These are phyloP conservation scores for Tetrapisispora phaffii DNA, from an alignment of 805 yeast species.

Conservation along the genomic window DNA sequence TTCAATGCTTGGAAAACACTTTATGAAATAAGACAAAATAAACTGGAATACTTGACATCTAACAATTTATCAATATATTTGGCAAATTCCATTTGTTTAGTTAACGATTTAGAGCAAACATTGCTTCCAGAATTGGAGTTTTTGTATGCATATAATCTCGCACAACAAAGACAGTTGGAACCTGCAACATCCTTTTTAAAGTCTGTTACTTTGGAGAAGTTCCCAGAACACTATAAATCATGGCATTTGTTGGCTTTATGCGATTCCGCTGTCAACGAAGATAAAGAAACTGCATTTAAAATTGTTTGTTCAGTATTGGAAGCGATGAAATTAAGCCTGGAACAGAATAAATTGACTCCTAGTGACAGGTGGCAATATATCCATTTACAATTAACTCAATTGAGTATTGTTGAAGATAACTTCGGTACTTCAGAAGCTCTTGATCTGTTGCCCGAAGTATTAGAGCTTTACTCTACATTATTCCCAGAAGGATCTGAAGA, in stretches of 20 bases:
- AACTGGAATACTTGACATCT: slow-evolving; percentile 11
- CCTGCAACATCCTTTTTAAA: slow-evolving; percentile 40
- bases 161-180: slow-evolving; percentile 35
- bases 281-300: slow-evolving; percentile 44
- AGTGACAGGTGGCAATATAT: slow-evolving; percentile 39
- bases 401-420: slow-evolving; percentile 55
- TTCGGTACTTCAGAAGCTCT: slow-evolving; percentile 51
- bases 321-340: slow-evolving; percentile 31
- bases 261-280: slow-evolving; percentile 48
- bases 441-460: slow-evolving; percentile 57
- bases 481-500: slow-evolving; percentile 22
- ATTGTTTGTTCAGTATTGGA: slow-evolving; percentile 45
- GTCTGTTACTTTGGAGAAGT: slow-evolving; percentile 36
- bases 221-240: slow-evolving; percentile 47
- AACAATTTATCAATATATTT: slow-evolving; percentile 13
- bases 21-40: slow-evolving; percentile 11
- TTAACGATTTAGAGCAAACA: neutral
- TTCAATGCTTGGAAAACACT: slow-evolving; percentile 20
- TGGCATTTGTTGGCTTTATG: slow-evolving; percentile 61
- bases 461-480: slow-evolving; percentile 44
- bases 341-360: slow-evolving; percentile 8
- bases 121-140: slow-evolving; percentile 20
- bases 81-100: slow-evolving; percentile 19
- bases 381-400: slow-evolving; percentile 65
- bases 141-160: slow-evolving; percentile 41